Base-by-base conservation (phyloP, 306 rosid genomes). In the Styphnolobium japonicum region DNA sequence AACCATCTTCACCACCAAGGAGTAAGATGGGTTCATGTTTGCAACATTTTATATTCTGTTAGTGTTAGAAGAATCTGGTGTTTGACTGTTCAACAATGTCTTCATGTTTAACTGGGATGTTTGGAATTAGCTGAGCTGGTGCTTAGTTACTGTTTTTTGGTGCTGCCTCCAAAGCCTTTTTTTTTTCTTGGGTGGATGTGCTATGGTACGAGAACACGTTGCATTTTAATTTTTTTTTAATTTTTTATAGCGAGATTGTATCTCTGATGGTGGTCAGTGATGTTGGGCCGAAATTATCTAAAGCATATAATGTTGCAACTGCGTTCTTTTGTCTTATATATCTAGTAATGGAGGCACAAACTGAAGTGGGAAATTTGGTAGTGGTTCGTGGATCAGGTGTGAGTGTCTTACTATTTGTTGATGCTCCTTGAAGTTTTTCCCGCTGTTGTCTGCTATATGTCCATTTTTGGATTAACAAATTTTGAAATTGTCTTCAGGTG, bases 181-280 rank as follows among this genome's bases (percentile, higher is more conserved):
- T 34, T 43, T 36, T 39, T 27, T 67, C 62, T 81, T 64, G 70
- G n/a, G 71, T 63, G 75, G 70, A 51, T 60, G 46, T 67, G 58
- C 22, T 7, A 8, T 58, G 42, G 57, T 60, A 67, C 46, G 61
- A 42, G 34, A 76, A 42, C 34, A 69, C 56, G 1, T 21, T 69
- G 51, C 27, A 33, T 12, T 68, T 10, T n/a, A n/a, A 23, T 75
- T 18, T 37, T 48, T 37, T 51, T 53, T 29, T 21, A 25, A 58
- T n/a, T 1, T 37, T 36, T 36, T 4, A 52, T 77, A 55, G 12
- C 1, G 14, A n/a, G 25, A 60, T 34, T 48, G 2, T 25, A n/a
- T 15, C 40, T 39, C 11, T 18, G 52, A 16, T 36, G 25, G 40
- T 36, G 65, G 15, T 34, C 33, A 5, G 46, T 22, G 27, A 62